Evolutionary conservation across 345 rosid genomes (phyloP).

Genomic region (Pistacia atlantica): DNA sequence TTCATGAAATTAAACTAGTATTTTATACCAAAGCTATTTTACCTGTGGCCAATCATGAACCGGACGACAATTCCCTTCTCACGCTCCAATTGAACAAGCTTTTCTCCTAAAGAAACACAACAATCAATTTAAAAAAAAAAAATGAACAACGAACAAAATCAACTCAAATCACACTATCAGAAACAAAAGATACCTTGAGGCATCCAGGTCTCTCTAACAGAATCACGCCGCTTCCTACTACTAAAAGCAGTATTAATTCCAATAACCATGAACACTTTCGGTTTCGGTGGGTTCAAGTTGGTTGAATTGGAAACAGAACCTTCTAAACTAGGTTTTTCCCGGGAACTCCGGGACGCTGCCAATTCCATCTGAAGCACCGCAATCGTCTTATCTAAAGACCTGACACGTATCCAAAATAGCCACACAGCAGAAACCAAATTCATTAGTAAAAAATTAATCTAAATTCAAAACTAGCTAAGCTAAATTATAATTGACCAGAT

Average conservation of each 20-base stretch:
- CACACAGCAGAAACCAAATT: slow-evolving; percentile 12
- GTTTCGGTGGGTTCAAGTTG: slow-evolving; percentile 30
- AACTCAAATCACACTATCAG: slow-evolving; percentile 1
- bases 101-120: slow-evolving; percentile 54
- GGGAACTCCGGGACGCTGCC: slow-evolving; percentile 60
- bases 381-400: slow-evolving; percentile 82
- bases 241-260: slow-evolving; percentile 97
- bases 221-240: slow-evolving; percentile 96
- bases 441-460: neutral
- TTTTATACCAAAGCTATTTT: slow-evolving; percentile 9
- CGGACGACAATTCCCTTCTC: slow-evolving; percentile 91
- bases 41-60: slow-evolving; percentile 99
- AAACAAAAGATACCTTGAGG: slow-evolving; percentile 68
- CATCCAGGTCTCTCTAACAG: slow-evolving; percentile 98
- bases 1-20: neutral
- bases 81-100: slow-evolving; percentile 73
- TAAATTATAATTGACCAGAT: neutral
- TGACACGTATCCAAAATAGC: slow-evolving; percentile 38
- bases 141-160: neutral
- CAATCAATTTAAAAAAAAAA: slow-evolving; percentile 8
- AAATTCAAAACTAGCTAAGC: neutral
- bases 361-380: slow-evolving; percentile 71
- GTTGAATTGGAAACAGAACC: slow-evolving; percentile 34
- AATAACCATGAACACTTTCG: slow-evolving; percentile 85
- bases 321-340: slow-evolving; percentile 42